phyloP scores from a whole-genome alignment of 2,329 filamentous ascomycete species.

The Penicillium brevicompactum region DNA sequence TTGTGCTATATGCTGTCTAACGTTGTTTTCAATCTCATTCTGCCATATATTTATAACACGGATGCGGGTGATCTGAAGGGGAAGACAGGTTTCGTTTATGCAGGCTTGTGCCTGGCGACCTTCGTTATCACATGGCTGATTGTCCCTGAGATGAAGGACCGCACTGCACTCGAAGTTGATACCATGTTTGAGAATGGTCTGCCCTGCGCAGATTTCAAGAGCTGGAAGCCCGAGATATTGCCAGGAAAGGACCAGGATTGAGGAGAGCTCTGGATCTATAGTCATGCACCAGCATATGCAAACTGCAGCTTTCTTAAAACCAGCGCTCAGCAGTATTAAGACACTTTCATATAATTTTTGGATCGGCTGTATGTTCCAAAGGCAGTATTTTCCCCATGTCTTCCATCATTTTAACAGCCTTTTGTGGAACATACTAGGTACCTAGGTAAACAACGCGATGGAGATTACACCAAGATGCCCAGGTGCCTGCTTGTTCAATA shows the following conservation, averaged over 20 bases:
- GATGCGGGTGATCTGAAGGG: slow-evolving; percentile 46
- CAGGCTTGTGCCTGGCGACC: slow-evolving; percentile 35
- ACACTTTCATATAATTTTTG: too few relatives aligned
- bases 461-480: too few relatives aligned
- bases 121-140: slow-evolving; percentile 44
- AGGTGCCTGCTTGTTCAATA: too few relatives aligned
- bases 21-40: slow-evolving; percentile 48
- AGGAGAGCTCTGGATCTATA: neutral
- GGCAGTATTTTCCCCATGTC: too few relatives aligned
- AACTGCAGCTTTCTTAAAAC: too few relatives aligned
- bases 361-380: too few relatives aligned
- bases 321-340: too few relatives aligned
- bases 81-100: slow-evolving; percentile 47
- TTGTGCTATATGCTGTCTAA: slow-evolving; percentile 44
- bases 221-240: slow-evolving; percentile 14
- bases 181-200: slow-evolving; percentile 33
- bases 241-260: neutral
- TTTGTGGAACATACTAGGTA: too few relatives aligned
- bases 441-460: too few relatives aligned
- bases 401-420: too few relatives aligned
- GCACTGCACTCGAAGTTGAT: slow-evolving; percentile 54
- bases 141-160: slow-evolving; percentile 58
- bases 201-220: slow-evolving; percentile 25
- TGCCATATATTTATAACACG: slow-evolving; percentile 57
- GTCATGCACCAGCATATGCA: too few relatives aligned